Conservation (phyloP, 2,329 filamentous ascomycete species). For the Coniochaeta sp. region DNA sequence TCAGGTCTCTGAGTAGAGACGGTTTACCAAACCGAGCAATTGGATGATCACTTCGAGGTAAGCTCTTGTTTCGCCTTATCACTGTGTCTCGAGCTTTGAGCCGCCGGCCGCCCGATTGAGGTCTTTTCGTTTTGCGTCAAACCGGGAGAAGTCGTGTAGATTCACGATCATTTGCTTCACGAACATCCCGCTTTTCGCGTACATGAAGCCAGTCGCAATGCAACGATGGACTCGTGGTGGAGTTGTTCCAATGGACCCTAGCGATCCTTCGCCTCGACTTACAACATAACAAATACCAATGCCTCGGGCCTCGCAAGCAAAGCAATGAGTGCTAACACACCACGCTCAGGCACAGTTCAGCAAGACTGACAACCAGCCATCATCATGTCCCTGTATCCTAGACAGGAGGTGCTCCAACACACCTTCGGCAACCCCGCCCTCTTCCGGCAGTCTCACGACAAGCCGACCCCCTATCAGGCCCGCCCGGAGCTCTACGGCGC, state of each 20-base stretch:
- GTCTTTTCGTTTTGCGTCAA: not conserved
- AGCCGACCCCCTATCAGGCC: constrained; percentile 43
- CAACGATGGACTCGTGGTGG: too few relatives aligned
- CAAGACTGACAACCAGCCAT: not conserved
- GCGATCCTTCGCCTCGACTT: too few relatives aligned
- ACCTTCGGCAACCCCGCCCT: constrained; percentile 41
- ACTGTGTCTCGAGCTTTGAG: not conserved
- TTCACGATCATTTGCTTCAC: too few relatives aligned
- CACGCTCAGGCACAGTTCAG: not conserved
- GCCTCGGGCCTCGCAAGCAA: too few relatives aligned
- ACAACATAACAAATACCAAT: too few relatives aligned
- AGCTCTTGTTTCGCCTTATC: not conserved
- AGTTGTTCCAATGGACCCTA: too few relatives aligned
- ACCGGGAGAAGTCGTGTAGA: too few relatives aligned
- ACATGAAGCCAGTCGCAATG: too few relatives aligned
- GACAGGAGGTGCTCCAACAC: constrained; percentile 43
- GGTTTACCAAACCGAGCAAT: not conserved
- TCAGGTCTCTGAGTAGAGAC: not conserved
- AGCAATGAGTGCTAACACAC: too few relatives aligned
- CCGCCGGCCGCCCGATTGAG: not conserved
- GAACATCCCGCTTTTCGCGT: too few relatives aligned
- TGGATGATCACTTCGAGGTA: not conserved
- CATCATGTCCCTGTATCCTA: constrained; percentile 51
- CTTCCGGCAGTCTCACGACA: constrained; percentile 21
- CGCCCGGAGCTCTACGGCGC: constrained; percentile 63